Base-by-base conservation (phyloP, 2,329 filamentous ascomycete species). In the Lecanicillium sp. region DNA sequence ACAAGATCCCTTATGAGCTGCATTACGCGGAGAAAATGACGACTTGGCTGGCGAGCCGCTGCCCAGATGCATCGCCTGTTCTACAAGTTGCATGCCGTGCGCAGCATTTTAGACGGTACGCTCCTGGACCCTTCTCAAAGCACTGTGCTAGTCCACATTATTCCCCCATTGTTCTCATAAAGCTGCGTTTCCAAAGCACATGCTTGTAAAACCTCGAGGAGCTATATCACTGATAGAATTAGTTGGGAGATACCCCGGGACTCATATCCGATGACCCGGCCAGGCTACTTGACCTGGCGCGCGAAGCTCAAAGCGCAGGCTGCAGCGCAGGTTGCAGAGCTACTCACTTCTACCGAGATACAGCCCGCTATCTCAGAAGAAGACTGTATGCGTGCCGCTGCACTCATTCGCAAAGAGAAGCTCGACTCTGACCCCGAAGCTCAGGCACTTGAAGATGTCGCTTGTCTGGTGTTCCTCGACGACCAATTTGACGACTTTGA, bases 401-500 rank as follows among this genome's bases (percentile, higher is more conserved):
- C 76, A n/a, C 67, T 93, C 64, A 84, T 95, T 45, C 74, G 86
- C 52, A 94, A 95, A 67, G 86, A 93, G 62, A 81, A 82, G 48
- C 67, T 94, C 56, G 75, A 74, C 60, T 62, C 60, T 4, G 68
- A 74, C 53, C 59, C 63, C 14, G 84, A 89, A 63, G 82, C 84
- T 47, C 86, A 91, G 70, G 74, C 79, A 6, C 72, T 95, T 52
- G 89, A 94, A 69, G 89, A 94, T 67, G 86, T 89, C 38, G 89
- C 89, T 3, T 94, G 88, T 61, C 68, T 95, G 48, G 88, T 94
- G 23, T 95, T 95, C 62, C 67, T 95, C 55, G 88, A 93, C 62
- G 87, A 91, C 62, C 86, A 93, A 61, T 86, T 94, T 54, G 88
- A 90, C 58, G 79, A 77, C 43, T 95, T 93, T 66, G 84, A 88